Evolutionary conservation across 129 eudicot genomes (phyloP), one percentile per base, ranked within the genome.

Genomic region (Tanacetum coccineum): DNA sequence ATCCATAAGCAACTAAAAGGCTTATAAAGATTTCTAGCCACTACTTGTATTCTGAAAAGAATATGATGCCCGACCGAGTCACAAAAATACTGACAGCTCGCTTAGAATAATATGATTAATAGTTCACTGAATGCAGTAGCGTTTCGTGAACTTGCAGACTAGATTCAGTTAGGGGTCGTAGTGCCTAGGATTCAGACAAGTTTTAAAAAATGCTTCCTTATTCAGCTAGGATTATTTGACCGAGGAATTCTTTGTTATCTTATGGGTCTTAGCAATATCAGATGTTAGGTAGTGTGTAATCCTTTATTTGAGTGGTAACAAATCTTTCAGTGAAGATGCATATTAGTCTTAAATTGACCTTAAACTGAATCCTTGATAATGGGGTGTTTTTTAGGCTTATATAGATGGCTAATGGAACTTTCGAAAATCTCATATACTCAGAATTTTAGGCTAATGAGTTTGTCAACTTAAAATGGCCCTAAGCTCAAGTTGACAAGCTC

Each of bases 1-100:
- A 32, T 11, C 20, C 12, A 3, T 10, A 52, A 68, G 39, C 4
- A 6, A 54, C 30, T 18, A 68, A 0, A 32, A 52, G 39, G 25
- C n/a, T 1, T 67, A 15, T 17, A 59, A 59, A 51, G 26, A 67
- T 67, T 51, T 67, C 28, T 39, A 67, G 61, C 49, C 13, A 67
- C 28, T 67, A 22, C 9, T 50, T 15, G 3, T 67, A 28, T 51
- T 53, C 45, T 67, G 60, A 22, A 22, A 22, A 22, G 1, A 22
- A 22, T 56, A 21, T 36, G 36, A 19, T n/a, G 2, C 15, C 28
- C 13, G 5, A 25, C 28, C 2, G 62, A 25, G 19, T 15, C 62
- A 57, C 17, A 4, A 3, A 57, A 13, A 19, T 57, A 57, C 42
- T 56, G 11, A 20, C 13, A 12, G 12, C 12, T 21, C 9, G 39